Evolutionary conservation across 2,329 filamentous ascomycete genomes (phyloP), one percentile per base, ranked within the genome.

Genomic region (Chaetoscypha palmicola): DNA sequence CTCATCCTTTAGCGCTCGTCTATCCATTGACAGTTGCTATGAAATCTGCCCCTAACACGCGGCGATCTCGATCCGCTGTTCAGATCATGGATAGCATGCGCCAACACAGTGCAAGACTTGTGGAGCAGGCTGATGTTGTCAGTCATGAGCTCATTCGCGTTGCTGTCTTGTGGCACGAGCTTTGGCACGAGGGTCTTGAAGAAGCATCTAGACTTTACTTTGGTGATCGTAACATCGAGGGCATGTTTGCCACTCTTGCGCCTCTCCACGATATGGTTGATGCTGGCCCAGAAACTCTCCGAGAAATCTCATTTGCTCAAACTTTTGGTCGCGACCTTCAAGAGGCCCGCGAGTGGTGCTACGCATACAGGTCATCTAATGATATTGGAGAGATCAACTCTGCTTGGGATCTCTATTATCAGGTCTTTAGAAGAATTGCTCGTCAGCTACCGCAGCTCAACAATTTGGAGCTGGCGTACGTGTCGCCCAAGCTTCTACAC

Each of bases 21-120:
- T 99, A 97, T 62, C 91, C 92, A 5, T 75, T 98, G 59, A 98
- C 92, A 0, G 94, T 98, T 14, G 91, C 92, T 11, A 96, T 96
- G 81, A 99, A 98, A 65, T 96, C 92, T 1, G 71, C 71, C 55
- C 86, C 94, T 54, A 84, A 87, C 49, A 81, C 83, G 24, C 79
- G 86, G 47, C 81, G 92, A 45, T 92, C 89, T 22, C 81, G 87
- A 58, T 94, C 90, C 30, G 94, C 94, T 3, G 83, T 79, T 23
- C 81, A 89, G 53, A 94, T 99, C 57, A 96, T 99, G 90, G 90
- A 97, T 51, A 94, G 84, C 60, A 95, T 98, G 88, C 84, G 90
- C 30, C 85, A 91, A 55, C 94, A 99, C 62, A 97, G 90, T 61
- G 82, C 88, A 16, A 84, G 80, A 56, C 76, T 99, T 26, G 92